A percentile compares a stretch with the other conserved stretches of the same genome.
Evolutionary conservation across 2,329 filamentous ascomycete species (phyloP).

Genomic region (Pleoardoris graminearum): DNA sequence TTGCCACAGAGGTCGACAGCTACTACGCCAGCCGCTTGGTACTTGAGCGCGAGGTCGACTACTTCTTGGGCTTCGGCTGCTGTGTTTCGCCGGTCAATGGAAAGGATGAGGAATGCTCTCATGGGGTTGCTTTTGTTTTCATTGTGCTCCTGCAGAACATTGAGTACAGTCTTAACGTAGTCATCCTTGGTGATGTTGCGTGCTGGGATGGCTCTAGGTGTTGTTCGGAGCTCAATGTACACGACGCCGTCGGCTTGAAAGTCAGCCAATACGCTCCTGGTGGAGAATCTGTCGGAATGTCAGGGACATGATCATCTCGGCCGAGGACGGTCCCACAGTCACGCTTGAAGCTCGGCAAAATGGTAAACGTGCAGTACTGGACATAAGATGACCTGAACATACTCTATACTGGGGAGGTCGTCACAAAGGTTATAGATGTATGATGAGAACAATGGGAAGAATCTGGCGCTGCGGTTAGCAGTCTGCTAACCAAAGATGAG

Average conservation of each 20-base stretch:
- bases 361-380: neutral
- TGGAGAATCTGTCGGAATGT: slow-evolving; percentile 56
- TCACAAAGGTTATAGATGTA: slow-evolving; percentile 79
- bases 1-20: slow-evolving; percentile 81
- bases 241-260: slow-evolving; percentile 73
- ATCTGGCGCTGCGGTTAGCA: slow-evolving; percentile 49
- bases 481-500: neutral
- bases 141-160: slow-evolving; percentile 62
- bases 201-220: slow-evolving; percentile 65
- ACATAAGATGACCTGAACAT: slow-evolving; percentile 50
- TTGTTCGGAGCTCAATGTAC: slow-evolving; percentile 81
- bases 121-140: slow-evolving; percentile 48
- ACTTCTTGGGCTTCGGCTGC: slow-evolving; percentile 63
- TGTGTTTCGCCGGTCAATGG: slow-evolving; percentile 69
- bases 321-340: neutral
- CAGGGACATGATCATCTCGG: slow-evolving; percentile 1
- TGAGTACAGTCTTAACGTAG: slow-evolving; percentile 69
- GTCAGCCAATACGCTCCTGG: slow-evolving; percentile 58
- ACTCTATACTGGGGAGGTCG: slow-evolving; percentile 61
- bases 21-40: slow-evolving; percentile 62
- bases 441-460: slow-evolving; percentile 76
- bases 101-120: slow-evolving; percentile 70
- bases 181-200: slow-evolving; percentile 60
- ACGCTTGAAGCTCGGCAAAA: neutral
- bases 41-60: slow-evolving; percentile 64